A percentile compares a stretch with the other conserved stretches of the same genome.
Conservation (phyloP, 2,329 filamentous ascomycete genomes). For the Botrytis porri region DNA sequence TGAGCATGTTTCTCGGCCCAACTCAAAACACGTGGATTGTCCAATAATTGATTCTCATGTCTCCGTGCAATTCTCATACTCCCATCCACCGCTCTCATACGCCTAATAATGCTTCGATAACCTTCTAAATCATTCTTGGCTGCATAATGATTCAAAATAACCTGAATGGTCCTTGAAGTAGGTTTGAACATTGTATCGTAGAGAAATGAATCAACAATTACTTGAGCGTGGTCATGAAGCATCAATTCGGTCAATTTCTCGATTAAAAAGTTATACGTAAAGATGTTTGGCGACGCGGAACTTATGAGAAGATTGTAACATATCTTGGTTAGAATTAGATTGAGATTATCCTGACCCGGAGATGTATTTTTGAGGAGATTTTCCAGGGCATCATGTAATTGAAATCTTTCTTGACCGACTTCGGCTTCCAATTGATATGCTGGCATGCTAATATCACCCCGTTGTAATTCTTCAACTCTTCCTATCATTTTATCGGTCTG, state of each 20-base stretch:
- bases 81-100: conserved; percentile 32
- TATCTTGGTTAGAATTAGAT: conserved; percentile 41
- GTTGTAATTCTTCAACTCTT: conserved; percentile 25
- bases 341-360: conserved; percentile 23
- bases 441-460: conserved; percentile 26
- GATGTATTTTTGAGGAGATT: conserved; percentile 23
- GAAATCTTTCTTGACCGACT: conserved; percentile 24
- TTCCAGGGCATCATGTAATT: conserved; percentile 30
- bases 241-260: conserved; percentile 57
- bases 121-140: conserved; percentile 28
- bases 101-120: conserved; percentile 30
- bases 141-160: conserved; percentile 37
- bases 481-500: conserved; percentile 26
- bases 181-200: conserved; percentile 38
- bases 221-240: conserved; percentile 49
- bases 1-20: conserved; percentile 30
- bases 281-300: conserved; percentile 58
- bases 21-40: conserved; percentile 15
- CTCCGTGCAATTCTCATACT: conserved; percentile 20
- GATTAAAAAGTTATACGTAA: conserved; percentile 70
- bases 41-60: conserved; percentile 8
- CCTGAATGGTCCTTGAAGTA: conserved; percentile 28
- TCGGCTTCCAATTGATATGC: conserved; percentile 23
- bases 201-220: conserved; percentile 53
- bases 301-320: conserved; percentile 66